These are phyloP conservation scores for Mycena alexandri DNA, from an alignment of 768 basidiomycete species.

Conservation along the genomic window DNA sequence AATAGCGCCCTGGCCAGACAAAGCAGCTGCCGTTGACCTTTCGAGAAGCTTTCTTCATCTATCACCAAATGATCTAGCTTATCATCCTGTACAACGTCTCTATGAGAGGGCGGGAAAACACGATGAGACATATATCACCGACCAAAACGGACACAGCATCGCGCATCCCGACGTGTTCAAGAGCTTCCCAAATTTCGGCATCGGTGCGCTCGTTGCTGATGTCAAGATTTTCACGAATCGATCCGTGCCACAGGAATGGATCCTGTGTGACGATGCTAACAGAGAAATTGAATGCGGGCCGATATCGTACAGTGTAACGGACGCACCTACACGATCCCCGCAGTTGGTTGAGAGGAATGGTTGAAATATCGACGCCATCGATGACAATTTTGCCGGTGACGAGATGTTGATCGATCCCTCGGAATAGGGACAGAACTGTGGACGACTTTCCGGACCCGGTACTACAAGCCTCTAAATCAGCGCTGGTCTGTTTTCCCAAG, in stretches of 20 bases:
- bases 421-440: constrained; percentile 28
- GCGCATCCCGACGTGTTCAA: constrained; percentile 25
- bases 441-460: constrained; percentile 34
- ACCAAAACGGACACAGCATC: constrained; percentile 25
- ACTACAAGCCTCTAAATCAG: not conserved
- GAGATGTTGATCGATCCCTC: constrained; percentile 34
- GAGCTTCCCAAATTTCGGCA: constrained; percentile 23
- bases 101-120: not conserved
- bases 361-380: constrained; percentile 30
- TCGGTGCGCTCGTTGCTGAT: constrained; percentile 14
- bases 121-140: no score
- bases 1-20: constrained; percentile 23
- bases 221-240: constrained; percentile 27
- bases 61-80: constrained; percentile 19
- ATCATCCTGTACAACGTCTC: constrained; percentile 8
- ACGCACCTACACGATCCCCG: constrained; percentile 30
- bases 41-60: constrained; percentile 24
- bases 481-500: no score
- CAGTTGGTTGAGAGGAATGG: constrained; percentile 20
- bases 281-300: not conserved
- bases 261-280: constrained; percentile 31
- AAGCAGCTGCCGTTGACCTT: constrained; percentile 22
- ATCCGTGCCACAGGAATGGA: constrained; percentile 36
- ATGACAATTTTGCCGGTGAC: constrained; percentile 29
- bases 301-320: not conserved